phyloP scores from a whole-genome alignment of 2,329 filamentous ascomycete genomes.

The Fusarium papillatum region DNA sequence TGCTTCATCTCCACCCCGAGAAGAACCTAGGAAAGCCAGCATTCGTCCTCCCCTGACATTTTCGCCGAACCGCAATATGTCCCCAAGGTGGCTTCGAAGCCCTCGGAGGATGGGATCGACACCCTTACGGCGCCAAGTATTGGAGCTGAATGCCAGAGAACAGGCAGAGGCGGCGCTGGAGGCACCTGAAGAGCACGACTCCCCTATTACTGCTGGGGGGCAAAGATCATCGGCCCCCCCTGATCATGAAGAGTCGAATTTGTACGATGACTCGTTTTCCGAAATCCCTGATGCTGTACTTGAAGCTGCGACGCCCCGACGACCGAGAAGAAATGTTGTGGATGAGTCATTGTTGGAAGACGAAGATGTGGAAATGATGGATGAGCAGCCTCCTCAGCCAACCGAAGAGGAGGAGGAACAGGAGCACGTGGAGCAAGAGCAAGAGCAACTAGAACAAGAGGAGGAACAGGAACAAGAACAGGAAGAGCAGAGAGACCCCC shows the following conservation, averaged over 20 bases:
- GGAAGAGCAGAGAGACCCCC: conserved; percentile 18
- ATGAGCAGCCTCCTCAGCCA: conserved; percentile 12
- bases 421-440: conserved; percentile 2
- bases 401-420: conserved; percentile 21
- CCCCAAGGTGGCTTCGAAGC: conserved; percentile 50
- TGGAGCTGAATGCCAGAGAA: conserved; percentile 46
- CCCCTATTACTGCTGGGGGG: conserved; percentile 14
- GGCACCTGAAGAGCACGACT: conserved; percentile 10
- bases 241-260: conserved; percentile 48
- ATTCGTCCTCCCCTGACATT: conserved; percentile 30
- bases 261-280: conserved; percentile 70
- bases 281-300: conserved; percentile 67
- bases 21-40: conserved; percentile 29
- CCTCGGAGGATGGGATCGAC: conserved; percentile 49
- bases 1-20: conserved; percentile 10
- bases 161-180: conserved; percentile 27
- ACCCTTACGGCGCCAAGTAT: conserved; percentile 50
- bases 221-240: conserved; percentile 17
- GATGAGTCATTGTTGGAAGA: conserved; percentile 7
- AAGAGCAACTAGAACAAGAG: conserved; percentile 21
- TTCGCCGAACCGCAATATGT: conserved; percentile 42
- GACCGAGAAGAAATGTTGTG: conserved; percentile 17
- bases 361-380: conserved; percentile 29
- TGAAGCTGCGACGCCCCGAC: conserved; percentile 61
- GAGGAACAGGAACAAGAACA: conserved; percentile 27